Evolutionary conservation across 2,329 filamentous ascomycete species (phyloP), one percentile per base, ranked within the genome.

Genomic region (Plenodomus biglobosus): DNA sequence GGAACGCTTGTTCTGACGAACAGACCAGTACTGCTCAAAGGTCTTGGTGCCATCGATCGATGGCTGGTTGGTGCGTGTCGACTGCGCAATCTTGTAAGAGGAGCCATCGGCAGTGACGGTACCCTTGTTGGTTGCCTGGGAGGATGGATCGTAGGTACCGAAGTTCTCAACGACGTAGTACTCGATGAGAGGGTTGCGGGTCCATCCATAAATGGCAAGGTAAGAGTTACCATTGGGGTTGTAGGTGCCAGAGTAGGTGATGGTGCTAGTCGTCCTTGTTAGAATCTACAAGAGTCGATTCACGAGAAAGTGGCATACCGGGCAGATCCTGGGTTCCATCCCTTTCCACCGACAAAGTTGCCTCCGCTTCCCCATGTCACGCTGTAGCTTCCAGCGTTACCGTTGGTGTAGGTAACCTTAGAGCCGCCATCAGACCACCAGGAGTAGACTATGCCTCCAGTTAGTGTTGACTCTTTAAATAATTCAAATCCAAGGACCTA

Each of bases 191-290:
- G 79, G 79, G 63, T 75, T 76, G 30, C 67, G 72, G 8, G 77
- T 80, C 80, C 81, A 84, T 40, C 81, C 81, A 59, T 84, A 84
- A 42, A 84, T 62, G 30, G 80, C 68, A 21, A 85, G 77, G 61
- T 83, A 83, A 4, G 65, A 66, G 52, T 67, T 67, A 20, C 66
- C 67, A 36, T 59, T 62, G 48, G 70, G 64, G 24, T 49, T 58
- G 65, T 73, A 73, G 8, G 42, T 45, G 15, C 66, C 69, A 18
- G 58, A 64, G 65, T 71, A 73, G 39, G 61, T 68, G 32, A 70
- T 65, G 43, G 62, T 65, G 22, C 66, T 68, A 17, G 30, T 15
- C 11, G 21, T 40, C 8, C 18, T 35, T 40, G 43, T 55, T 20
- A 53, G 42, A 36, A 22, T n/a, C 20, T 17, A 15, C 20, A 6